Base-by-base conservation (phyloP, 2,329 filamentous ascomycete genomes). In the Coniochaeta sp. region DNA sequence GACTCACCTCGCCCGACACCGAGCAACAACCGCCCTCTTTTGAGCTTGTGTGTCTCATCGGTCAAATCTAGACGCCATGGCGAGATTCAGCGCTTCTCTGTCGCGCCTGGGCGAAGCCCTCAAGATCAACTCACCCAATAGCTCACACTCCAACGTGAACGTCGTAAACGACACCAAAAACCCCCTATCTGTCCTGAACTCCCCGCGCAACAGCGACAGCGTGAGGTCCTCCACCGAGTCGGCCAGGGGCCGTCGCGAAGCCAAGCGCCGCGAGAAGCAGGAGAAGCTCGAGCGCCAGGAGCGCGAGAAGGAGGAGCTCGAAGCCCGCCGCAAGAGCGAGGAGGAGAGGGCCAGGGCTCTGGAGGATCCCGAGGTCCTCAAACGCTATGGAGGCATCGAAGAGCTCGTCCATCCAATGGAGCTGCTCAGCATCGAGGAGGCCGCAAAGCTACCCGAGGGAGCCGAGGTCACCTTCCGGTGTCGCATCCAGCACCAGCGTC, bases 401-500 rank as follows among this genome's bases (percentile, higher is more conserved):
- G 62, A 61, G 40, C 60, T 62, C 17, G 65, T 61, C 68, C n/a
- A 58, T 58, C 16, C 61, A 61, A 28, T 64, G 63, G 59, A 64
- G 52, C 57, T 70, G 55, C 50, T 69, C 55, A 57, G 67, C 52
- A 36, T 88, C 19, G 75, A 80, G 16, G 74, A 80, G 47, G 77
- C 88, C 57, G 78, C 76, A 6, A 70, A 75, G 3, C 74, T 75
- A n/a, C 74, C 81, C 61, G 77, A 81, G 22, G 88, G 86, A 36
- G 75, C 86, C 65, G 77, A 82, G 63, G 79, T 91, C 57, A 74
- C 77, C 59, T 91, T 93, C 75, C 84, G 85, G 44, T 89, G 88
- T 38, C 82, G 90, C 36, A 78, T 95, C 22, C 89, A 93, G 72
- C 90, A 92, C 60, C 81, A 95, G 61, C 86, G 93, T 55, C 88